These are phyloP conservation scores for Phylloporus arenicola DNA, from an alignment of 768 basidiomycete species.

Conservation along the genomic window DNA sequence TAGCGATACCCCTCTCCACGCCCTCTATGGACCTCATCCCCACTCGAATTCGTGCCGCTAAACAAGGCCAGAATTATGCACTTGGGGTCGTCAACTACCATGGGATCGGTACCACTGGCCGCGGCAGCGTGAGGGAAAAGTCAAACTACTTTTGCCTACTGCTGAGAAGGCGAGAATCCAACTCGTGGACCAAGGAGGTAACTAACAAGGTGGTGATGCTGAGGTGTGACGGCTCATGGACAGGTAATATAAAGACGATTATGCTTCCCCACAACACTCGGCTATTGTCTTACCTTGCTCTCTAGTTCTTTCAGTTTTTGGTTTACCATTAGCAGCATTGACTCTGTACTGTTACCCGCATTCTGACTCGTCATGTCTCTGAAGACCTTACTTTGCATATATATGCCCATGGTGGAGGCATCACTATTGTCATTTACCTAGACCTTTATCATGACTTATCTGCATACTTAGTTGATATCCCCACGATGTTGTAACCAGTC, in stretches of 20 bases:
- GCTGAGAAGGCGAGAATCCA: neutral
- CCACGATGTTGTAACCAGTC: too few relatives aligned
- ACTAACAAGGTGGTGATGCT: neutral
- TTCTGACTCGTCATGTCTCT: too few relatives aligned
- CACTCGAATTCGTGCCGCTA: neutral
- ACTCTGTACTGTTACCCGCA: too few relatives aligned
- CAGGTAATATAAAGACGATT: neutral
- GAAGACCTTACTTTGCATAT: too few relatives aligned
- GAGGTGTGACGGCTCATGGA: neutral
- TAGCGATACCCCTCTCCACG: constrained; percentile 1
- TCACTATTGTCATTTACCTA: too few relatives aligned
- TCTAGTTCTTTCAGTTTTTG: neutral
- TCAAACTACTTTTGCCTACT: constrained; percentile 1
- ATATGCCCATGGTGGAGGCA: too few relatives aligned
- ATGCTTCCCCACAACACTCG: constrained; percentile 1
- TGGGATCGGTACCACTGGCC: neutral
- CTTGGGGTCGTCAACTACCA: constrained; percentile 2
- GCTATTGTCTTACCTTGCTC: neutral
- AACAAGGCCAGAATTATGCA: neutral
- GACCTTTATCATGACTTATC: too few relatives aligned
- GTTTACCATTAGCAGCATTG: too few relatives aligned
- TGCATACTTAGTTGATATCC: too few relatives aligned
- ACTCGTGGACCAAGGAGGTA: neutral
- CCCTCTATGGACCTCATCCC: neutral
- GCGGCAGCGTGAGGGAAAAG: neutral